Conservation (phyloP, 495 filamentous ascomycete species). For the Aspergillus hancockii region DNA sequence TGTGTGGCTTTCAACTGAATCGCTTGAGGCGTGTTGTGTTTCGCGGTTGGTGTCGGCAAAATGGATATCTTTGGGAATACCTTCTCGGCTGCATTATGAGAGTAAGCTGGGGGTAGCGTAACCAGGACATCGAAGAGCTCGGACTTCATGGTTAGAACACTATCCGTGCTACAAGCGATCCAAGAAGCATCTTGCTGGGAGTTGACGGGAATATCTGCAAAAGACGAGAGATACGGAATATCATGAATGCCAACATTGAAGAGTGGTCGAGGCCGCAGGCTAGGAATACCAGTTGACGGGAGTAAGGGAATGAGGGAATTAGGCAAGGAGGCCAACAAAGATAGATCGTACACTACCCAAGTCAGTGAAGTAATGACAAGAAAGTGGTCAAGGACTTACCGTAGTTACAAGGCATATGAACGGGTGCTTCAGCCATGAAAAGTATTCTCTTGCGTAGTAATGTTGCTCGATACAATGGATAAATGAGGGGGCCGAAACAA, state of each 20-base stretch:
- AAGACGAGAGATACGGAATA: constrained; percentile 70
- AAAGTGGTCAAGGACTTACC: constrained; percentile 50
- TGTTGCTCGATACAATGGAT: constrained; percentile 87
- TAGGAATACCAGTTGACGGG: constrained; percentile 38
- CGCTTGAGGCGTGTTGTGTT: constrained; percentile 29
- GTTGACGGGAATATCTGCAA: constrained; percentile 24
- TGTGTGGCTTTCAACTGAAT: constrained; percentile 78
- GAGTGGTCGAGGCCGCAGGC: constrained; percentile 74
- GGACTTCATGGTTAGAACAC: constrained; percentile 79
- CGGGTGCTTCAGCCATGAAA: constrained; percentile 79
- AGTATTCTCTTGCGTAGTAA: constrained; percentile 85
- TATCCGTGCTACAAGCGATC: constrained; percentile 95
- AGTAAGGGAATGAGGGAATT: constrained; percentile 65
- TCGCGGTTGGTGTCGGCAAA: constrained; percentile 26
- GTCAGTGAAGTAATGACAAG: not conserved
- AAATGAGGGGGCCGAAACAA: constrained; percentile 85
- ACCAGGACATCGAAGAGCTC: constrained; percentile 86
- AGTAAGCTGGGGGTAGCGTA: constrained; percentile 68
- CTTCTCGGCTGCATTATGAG: constrained; percentile 55
- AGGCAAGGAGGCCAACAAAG: constrained; percentile 78
- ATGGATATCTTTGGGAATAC: constrained; percentile 71
- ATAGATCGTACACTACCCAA: constrained; percentile 82
- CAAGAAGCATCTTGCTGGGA: constrained; percentile 66
- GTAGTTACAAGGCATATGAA: constrained; percentile 83
- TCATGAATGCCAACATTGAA: constrained; percentile 93